Evolutionary conservation across 2,329 filamentous ascomycete genomes (phyloP), one percentile per base, ranked within the genome.

Genomic region (Colletotrichum liriopes): DNA sequence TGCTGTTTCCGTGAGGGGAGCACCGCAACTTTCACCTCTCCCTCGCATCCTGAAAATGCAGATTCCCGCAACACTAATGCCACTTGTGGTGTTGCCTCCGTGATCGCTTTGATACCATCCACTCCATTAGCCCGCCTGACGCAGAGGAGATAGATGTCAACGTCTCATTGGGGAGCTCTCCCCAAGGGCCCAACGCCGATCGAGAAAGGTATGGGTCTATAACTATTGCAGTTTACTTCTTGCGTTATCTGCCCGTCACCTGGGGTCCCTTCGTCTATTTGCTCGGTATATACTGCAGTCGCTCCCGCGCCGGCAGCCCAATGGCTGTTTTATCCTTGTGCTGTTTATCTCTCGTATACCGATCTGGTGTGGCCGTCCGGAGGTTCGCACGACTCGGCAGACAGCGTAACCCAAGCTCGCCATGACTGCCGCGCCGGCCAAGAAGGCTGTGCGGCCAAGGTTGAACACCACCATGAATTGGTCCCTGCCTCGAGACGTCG

Each of bases 71-170:
- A 35, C 56, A 58, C 55, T 20, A 39, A 66, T 26, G 59, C 39
- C 55, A 41, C 51, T 54, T 58, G 47, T 37, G 51, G 60, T 55
- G 47, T 59, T 62, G 59, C 54, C 52, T 39, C 43, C 52, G 5
- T 16, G 41, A 62, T 62, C 49, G 37, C 47, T 23, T 37, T 61
- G 29, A 49, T 49, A 43, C 45, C 67, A 23, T 63, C 61, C 45
- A 49, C 37, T n/a, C 55, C 61, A 54, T 71, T 62, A 67, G 65
- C 23, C 62, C 71, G 60, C 54, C 65, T 70, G 47, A 60, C 55
- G 59, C n/a, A 49, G 43, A 54, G 39, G 47, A 16, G 16, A 51
- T 45, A 72, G 62, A 49, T 71, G 61, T 26, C 67, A 66, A 45
- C 61, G n/a, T 23, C 52, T 59, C 29, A 62, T 73, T 72, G 51